Evolutionary conservation across 1,284 basidiomycete genomes (phyloP), one percentile per base, ranked within the genome.

Genomic region (Ganoderma leucocontextum): DNA sequence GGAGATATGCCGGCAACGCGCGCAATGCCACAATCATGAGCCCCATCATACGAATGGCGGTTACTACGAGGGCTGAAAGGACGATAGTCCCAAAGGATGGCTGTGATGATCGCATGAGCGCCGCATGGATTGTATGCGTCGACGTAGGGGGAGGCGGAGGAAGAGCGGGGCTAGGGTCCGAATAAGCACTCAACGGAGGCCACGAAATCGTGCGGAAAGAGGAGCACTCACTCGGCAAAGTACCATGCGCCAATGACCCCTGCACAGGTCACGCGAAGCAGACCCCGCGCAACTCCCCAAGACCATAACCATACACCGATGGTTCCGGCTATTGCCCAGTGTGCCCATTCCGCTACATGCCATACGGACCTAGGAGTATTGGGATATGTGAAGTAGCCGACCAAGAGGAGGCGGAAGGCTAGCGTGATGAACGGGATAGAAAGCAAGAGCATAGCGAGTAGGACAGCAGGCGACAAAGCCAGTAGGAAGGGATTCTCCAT

Each of bases 211-310:
- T 2, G 9, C 7, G 12, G n/a, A 38, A 41, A 6, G 7, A 22
- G n/a, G 22, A 19, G 22, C 2, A 82, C 88, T 77, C 77, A 94
- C 91, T 94, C 87, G 59, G 92, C 87, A 76, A 96, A 97, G 78
- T 97, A 98, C 95, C 96, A 98, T 52, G 93, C 91, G 0, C 95
- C 96, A 47, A 98, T 88, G 1, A 96, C 94, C 35, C 90, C 92
- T 0, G 95, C 91, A 59, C 92, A 90, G 0, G 91, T 89, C 52
- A 93, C 94, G 6, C 95, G 84, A 63, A 96, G 82, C 0, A 95
- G 79, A 0, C 96, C 96, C 39, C 96, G 86, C 17, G 94, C 89
- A 3, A 98, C 91, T 19, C 91, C 93, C 94, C 95, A 97, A 12
- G 89, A 93, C 96, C 96, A 98, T 1, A 96, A 80, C 94, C 95